phyloP scores from a whole-genome alignment of 163 green algal genomes.

The Scenedesmus sp. region DNA sequence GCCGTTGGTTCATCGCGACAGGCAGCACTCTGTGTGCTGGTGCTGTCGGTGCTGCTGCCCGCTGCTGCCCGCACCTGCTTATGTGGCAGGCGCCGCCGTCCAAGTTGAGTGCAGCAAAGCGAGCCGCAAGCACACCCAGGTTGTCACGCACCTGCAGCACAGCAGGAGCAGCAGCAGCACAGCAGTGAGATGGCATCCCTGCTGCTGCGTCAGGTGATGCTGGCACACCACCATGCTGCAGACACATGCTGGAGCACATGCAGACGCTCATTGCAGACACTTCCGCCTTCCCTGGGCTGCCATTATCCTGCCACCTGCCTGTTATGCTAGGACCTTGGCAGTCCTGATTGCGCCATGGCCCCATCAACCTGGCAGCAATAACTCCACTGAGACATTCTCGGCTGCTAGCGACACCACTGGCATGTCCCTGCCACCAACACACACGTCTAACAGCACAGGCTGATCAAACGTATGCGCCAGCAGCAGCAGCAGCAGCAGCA shows the following conservation, averaged over 20 bases:
- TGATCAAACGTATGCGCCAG: neutral
- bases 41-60: too few relatives aligned
- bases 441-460: too few relatives aligned
- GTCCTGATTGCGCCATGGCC: too few relatives aligned
- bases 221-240: neutral
- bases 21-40: neutral
- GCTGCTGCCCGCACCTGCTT: constrained; percentile 3
- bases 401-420: too few relatives aligned
- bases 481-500: neutral
- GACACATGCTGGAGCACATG: neutral
- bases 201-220: neutral
- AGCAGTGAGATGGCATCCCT: too few relatives aligned
- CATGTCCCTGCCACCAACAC: too few relatives aligned
- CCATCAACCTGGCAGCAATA: too few relatives aligned
- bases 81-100: constrained; percentile 61
- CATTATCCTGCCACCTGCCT: too few relatives aligned
- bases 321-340: too few relatives aligned
- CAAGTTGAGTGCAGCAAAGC: constrained; percentile 67
- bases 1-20: neutral
- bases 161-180: neutral
- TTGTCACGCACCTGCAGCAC: constrained; percentile 75
- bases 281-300: too few relatives aligned
- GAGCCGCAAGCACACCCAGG: constrained; percentile 69
- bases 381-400: too few relatives aligned
- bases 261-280: neutral